Conservation (phyloP, 768 basidiomycete species). For the Holtermannia corniformis region DNA sequence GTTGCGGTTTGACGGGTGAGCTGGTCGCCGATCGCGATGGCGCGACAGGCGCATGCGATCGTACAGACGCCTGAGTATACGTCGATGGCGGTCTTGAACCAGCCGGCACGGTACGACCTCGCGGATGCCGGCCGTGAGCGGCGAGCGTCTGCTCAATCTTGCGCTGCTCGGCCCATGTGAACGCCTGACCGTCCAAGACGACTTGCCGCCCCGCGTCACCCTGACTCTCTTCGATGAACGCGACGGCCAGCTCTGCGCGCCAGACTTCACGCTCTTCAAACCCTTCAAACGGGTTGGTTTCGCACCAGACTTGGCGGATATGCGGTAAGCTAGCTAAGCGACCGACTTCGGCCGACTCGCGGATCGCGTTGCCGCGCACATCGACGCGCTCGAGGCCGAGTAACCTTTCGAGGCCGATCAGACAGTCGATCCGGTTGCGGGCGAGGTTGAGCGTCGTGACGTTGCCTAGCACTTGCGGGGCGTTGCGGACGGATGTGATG, state of each 20-base stretch:
- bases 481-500: slow-evolving; percentile 90
- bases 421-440: slow-evolving; percentile 80
- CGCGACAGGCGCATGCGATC: not conserved
- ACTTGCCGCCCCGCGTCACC: no score
- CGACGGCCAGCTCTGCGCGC: slow-evolving; percentile 67
- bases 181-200: slow-evolving; percentile 56
- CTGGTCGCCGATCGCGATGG: slow-evolving; percentile 1
- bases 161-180: slow-evolving; percentile 32
- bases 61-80: not conserved
- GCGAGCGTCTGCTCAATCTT: slow-evolving; percentile 18
- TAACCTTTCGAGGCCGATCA: slow-evolving; percentile 88
- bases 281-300: slow-evolving; percentile 71
- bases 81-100: not conserved
- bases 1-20: not conserved
- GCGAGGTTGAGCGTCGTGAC: slow-evolving; percentile 70
- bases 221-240: slow-evolving; percentile 78
- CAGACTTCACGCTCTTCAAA: slow-evolving; percentile 51
- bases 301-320: slow-evolving; percentile 63
- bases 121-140: not conserved
- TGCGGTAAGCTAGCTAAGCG: slow-evolving; percentile 70
- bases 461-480: slow-evolving; percentile 70
- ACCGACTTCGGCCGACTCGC: slow-evolving; percentile 76
- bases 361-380: slow-evolving; percentile 64
- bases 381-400: slow-evolving; percentile 75
- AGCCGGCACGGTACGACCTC: not conserved